Conservation (phyloP, 805 yeast genomes). For the Yarrowia sp. region DNA sequence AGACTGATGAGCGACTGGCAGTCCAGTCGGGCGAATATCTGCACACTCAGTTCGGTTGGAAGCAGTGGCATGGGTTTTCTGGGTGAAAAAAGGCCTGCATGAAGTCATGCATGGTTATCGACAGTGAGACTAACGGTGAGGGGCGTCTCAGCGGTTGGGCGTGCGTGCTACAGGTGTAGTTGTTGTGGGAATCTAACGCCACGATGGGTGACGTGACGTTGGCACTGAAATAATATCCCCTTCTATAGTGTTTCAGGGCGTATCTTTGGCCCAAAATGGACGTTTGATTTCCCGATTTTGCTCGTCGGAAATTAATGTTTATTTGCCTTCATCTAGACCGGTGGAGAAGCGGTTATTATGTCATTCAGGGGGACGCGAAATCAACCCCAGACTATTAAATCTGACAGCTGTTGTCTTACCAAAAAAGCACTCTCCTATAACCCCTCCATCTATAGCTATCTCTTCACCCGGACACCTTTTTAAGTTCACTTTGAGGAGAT, state of each 20-base stretch:
- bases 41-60: slow-evolving; percentile 9
- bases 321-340: not conserved
- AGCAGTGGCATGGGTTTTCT: not conserved
- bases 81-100: not conserved
- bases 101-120: slow-evolving; percentile 2
- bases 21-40: not conserved
- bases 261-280: not conserved
- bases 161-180: not conserved
- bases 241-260: too few relatives aligned
- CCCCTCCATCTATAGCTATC: too few relatives aligned
- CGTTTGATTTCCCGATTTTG: not conserved
- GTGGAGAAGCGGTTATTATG: too few relatives aligned
- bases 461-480: too few relatives aligned
- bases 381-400: not conserved
- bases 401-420: too few relatives aligned
- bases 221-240: too few relatives aligned
- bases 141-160: not conserved
- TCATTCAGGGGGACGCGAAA: not conserved
- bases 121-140: not conserved
- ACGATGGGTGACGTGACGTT: too few relatives aligned
- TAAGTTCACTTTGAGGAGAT: not conserved
- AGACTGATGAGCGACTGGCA: not conserved
- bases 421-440: too few relatives aligned
- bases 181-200: too few relatives aligned
- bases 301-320: not conserved